Evolutionary conservation across 176 grass and related monocot genomes (phyloP).

Genomic region (Ensete glaucum): DNA sequence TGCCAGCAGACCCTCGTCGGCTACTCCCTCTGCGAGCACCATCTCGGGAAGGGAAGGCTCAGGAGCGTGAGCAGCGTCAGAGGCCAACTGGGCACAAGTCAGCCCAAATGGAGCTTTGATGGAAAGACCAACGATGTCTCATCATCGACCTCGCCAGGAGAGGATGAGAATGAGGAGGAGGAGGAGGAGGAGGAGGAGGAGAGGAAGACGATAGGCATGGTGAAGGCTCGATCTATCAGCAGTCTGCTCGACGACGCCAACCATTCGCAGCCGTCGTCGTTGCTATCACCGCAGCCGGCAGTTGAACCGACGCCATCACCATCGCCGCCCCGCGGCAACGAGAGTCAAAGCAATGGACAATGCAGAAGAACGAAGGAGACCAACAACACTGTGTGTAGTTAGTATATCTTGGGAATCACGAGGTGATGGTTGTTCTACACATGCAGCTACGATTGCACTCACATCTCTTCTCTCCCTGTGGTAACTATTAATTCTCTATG

Average conservation of each 20-base stretch:
- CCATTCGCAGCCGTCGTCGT: neutral
- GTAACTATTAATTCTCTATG: too few relatives aligned
- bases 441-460: too few relatives aligned
- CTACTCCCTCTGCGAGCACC: constrained; percentile 89
- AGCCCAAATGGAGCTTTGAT: constrained; percentile 17
- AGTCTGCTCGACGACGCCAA: constrained; percentile 5
- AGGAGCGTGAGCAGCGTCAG: constrained; percentile 22
- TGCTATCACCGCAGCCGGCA: too few relatives aligned
- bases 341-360: too few relatives aligned
- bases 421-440: too few relatives aligned
- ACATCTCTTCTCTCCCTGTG: too few relatives aligned
- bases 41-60: constrained; percentile 76
- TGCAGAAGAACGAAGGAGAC: too few relatives aligned
- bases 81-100: constrained; percentile 46
- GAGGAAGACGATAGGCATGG: constrained; percentile 1
- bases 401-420: too few relatives aligned
- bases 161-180: neutral
- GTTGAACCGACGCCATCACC: too few relatives aligned
- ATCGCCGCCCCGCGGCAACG: too few relatives aligned
- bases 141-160: neutral
- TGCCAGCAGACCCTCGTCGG: constrained; percentile 76
- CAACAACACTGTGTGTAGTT: too few relatives aligned
- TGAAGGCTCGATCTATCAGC: constrained; percentile 22
- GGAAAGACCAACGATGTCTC: neutral
- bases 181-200: neutral